Evolutionary conservation across 1,284 basidiomycete genomes (phyloP), one percentile per base, ranked within the genome.

Genomic region (Singerocomus inundabilis): DNA sequence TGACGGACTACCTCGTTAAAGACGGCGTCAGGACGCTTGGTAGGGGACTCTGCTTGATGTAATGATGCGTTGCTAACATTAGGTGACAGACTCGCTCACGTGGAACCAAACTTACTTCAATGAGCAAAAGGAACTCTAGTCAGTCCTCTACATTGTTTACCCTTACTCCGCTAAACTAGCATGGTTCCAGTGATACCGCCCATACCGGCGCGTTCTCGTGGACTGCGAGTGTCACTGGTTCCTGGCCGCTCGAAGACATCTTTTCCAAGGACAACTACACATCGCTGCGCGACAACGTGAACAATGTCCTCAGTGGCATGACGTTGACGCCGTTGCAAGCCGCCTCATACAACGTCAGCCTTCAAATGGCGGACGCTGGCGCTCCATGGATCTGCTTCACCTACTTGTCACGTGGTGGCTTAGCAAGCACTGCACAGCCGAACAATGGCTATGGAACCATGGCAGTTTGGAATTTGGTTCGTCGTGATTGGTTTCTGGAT

Each of bases 31-130:
- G 44, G 40, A 44, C 44, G 3, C 18, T 29, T 13, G 44, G 39
- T 44, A 15, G 26, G 39, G n/a, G 29, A 24, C 15, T 21, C 10
- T 2, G 15, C 10, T 12, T 7, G 10, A 24, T 45, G 26, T 5
- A 3, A 15, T 26, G 13, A 13, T 24, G n/a, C 6, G 3, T 6
- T 9, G 15, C 12, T 28, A 29, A 45, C 13, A 29, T 10, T n/a
- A 6, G n/a, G 11, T 6, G 7, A 9, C 18, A 45, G 39, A 44
- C n/a, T n/a, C 15, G 26, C 44, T 45, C 10, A 29, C 39, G 18
- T 44, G 39, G 39, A 45, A 45, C 13, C 16, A 44, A 29, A 45
- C 26, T 8, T 44, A 44, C 26, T 29, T 29, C 11, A n/a, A 44
- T 6, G 16, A 44, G 13, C 39, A 44, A 13, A 44, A 29, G 18